Evolutionary conservation across 1,139 yeast genomes (phyloP), one percentile per base, ranked within the genome.

Genomic region (Geotrichum candidum): DNA sequence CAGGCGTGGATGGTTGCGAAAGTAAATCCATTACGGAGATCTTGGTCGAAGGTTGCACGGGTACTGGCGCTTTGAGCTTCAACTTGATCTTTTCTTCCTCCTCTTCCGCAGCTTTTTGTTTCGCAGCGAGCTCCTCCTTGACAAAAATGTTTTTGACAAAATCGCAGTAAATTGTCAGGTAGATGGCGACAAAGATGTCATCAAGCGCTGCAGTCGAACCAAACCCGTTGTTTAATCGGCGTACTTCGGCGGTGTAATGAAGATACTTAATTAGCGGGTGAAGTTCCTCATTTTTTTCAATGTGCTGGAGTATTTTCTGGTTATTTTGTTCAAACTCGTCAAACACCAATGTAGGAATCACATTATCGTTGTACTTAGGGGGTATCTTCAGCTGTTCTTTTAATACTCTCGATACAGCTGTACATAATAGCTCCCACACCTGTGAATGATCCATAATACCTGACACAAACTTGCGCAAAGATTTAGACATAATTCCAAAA

Each of bases 151-250:
- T 60, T 13, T 53, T 59, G 4, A 63, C 60, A 33, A 51, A 64
- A 41, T 67, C 67, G 23, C 60, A 61, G 56, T 66, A 86, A 9
- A 88, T 73, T 59, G 77, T 78, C 66, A 89, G 74, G 69, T 81
- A 90, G 0, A 88, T 71, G 1, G 87, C 81, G 38, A 87, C 86
- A 64, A 84, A 82, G 0, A 90, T 81, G 67, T 90, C 96, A 70
- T 90, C 96, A 51, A 88, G 82, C 35, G 83, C 76, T 0, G 94
- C 87, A 0, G 96, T 88, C 0, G 96, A 86, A 0, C 92, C 94
- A 71, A 86, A 87, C 0, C 96, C 96, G 69, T 86, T 88, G 64
- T 90, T 90, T 71, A 87, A 78, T 63, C 88, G 83, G 65, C 90
- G 81, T 70, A 88, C 79, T 60, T 87, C 94, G 18, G 82, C 80